Conservation (phyloP, 805 yeast genomes). For the Candida nemodendra region DNA sequence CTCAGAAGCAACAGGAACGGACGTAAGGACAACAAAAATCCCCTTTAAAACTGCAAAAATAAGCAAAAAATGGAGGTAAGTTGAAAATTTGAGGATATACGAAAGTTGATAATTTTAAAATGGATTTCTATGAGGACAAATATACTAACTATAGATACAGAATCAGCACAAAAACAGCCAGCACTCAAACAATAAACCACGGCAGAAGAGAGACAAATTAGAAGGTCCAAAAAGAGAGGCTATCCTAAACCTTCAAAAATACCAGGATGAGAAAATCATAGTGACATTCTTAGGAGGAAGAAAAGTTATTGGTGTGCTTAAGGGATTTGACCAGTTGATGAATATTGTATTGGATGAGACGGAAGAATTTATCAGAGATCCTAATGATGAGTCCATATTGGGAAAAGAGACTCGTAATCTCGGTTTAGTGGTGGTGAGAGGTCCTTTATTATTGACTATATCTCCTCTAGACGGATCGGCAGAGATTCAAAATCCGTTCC, state of each 20-base stretch:
- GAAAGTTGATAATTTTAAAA: too few species aligned
- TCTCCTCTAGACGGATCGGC: constrained; percentile 75
- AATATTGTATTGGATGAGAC: constrained; percentile 73
- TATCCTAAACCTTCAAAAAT: constrained; percentile 74
- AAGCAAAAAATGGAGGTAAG: constrained; percentile 19
- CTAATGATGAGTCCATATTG: constrained; percentile 55
- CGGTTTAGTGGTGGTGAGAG: constrained; percentile 82
- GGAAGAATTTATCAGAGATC: constrained; percentile 62
- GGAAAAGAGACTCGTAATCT: constrained; percentile 61
- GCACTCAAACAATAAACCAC: constrained; percentile 11
- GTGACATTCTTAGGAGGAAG: constrained; percentile 88
- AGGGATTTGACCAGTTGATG: constrained; percentile 82
- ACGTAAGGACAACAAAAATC: too few species aligned
- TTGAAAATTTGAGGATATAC: not conserved
- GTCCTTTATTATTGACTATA: constrained; percentile 71
- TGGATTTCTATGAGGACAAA: too few species aligned
- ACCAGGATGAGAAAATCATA: constrained; percentile 67
- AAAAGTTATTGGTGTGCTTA: constrained; percentile 67
- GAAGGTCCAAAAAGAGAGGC: constrained; percentile 91
- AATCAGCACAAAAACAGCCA: constrained; percentile 10
- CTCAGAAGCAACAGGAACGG: too few species aligned
- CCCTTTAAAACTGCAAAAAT: too few species aligned
- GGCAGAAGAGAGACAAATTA: constrained; percentile 27
- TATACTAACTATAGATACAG: constrained; percentile 1
- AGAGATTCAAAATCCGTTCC: constrained; percentile 68